Base-by-base conservation (phyloP, 345 rosid genomes). In the Melaleuca quinquenervia region DNA sequence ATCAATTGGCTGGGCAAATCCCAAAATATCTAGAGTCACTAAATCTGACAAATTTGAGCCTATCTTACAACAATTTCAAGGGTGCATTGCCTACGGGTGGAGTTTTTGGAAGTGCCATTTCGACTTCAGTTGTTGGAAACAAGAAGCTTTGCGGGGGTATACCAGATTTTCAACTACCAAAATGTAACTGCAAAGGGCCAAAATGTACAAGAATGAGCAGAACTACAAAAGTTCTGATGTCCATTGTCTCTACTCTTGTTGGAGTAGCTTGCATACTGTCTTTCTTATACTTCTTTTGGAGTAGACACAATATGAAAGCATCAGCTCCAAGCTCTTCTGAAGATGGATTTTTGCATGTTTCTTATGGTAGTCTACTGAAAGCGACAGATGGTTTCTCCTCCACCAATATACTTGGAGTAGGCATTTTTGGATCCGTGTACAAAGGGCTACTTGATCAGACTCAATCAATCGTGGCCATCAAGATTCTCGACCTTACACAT, bases 191-290 rank as follows among this genome's bases (percentile, higher is more conserved):
- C 6, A 1, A 55, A 55, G 60, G 9, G 60, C 22, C 60, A 9
- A 55, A 55, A 55, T 0, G 0, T 11, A 55, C 0, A 1, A 55
- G 21, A 22, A 22, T 55, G 22, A 55, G 60, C 0, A 2, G n/a
- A 55, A 3, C 5, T 1, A 12, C 8, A 3, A 9, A 54, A 54
- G 0, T 54, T 9, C 12, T 22, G 0, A 54, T 54, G 21, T 22
- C 5, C 0, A 22, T 0, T 3, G 0, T 54, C 58, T 54, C n/a
- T 1, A 2, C 58, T 54, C 6, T 54, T 54, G n/a, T 6, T 0
- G 58, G n/a, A 54, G 58, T 22, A 22, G n/a, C 58, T 0, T 8
- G 58, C 58, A 54, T 22, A 54, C 2, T 54, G 6, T 54, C n/a
- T 22, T 3, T 54, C 12, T 22, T 22, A 54, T 22, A 21, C 58